Evolutionary conservation across 495 filamentous ascomycete genomes (phyloP), one percentile per base, ranked within the genome.

Genomic region (Xylaria longipes): DNA sequence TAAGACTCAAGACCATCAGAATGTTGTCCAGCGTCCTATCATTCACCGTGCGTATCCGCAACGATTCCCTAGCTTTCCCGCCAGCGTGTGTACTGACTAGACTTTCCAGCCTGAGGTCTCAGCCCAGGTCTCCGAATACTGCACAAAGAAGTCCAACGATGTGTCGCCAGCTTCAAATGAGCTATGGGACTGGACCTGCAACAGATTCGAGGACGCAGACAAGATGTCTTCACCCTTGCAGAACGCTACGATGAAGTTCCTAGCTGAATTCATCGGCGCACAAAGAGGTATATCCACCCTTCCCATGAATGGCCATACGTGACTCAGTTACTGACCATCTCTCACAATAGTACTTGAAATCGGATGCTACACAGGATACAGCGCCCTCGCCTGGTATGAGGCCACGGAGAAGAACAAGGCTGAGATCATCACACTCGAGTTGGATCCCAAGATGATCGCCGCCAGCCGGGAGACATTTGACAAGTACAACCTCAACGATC

Each of bases 351-450:
- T 82, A 27, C 80, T 82, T 25, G 80, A 82, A 57, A 74, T 82
- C 60, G 80, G 80, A 15, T 77, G 69, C 64, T 82, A 77, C 70
- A 80, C 75, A 3, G 80, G 80, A 7, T 82, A 79, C 69, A 80
- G 78, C 0, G 80, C 80, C 14, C 70, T 82, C 9, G 80, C 78
- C 6, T 82, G 76, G 78, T 74, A 68, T 22, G 77, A 80, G 52
- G 75, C 77, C 15, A 69, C 81, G 27, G 73, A 74, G 60, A 72
- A 66, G 15, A 45, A 61, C 20, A 31, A 52, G 20, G 66, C 73
- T 8, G 70, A 78, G 69, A 75, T 74, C 27, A 39, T 68, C 27
- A 66, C 56, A 25, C 65, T 80, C n/a, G 80, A 82, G n/a, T 54
- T 82, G 12, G 67, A 74, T 12, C 50, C 54, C 15, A 70, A 72